phyloP scores from a whole-genome alignment of 2,329 filamentous ascomycete species.

The Coniochaeta sp. region DNA sequence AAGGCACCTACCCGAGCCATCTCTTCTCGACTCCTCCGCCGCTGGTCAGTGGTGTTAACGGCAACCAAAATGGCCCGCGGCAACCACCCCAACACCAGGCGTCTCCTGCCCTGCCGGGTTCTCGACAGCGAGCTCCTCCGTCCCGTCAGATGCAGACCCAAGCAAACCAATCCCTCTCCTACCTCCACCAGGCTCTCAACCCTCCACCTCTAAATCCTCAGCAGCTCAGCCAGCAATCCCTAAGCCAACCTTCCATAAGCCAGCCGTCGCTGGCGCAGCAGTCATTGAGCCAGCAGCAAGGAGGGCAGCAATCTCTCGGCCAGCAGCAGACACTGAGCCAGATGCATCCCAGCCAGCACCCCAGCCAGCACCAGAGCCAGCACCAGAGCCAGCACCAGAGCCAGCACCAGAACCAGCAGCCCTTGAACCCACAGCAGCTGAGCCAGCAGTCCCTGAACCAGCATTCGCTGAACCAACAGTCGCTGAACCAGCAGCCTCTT shows the following conservation, averaged over 20 bases:
- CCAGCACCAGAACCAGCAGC: constrained; percentile 18
- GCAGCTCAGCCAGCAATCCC: constrained; percentile 14
- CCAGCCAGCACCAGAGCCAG: background rate
- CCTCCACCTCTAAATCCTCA: constrained; percentile 21
- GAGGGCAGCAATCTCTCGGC: constrained; percentile 11
- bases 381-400: constrained; percentile 22
- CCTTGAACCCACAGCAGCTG: constrained; percentile 19
- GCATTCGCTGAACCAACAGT: constrained; percentile 15
- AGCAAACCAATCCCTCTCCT: constrained; percentile 22
- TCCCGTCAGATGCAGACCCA: constrained; percentile 37
- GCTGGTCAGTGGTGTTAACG: constrained; percentile 38
- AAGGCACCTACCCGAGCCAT: constrained; percentile 42
- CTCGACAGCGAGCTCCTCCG: constrained; percentile 35
- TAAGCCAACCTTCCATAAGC: constrained; percentile 12
- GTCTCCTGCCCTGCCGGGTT: constrained; percentile 38
- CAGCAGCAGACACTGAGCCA: background rate
- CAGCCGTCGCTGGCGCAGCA: constrained; percentile 16
- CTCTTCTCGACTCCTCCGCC: constrained; percentile 42
- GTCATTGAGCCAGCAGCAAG: constrained; percentile 8
- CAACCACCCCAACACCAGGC: constrained; percentile 36
- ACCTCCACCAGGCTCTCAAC: constrained; percentile 27
- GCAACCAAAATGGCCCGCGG: constrained; percentile 36
- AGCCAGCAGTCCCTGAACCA: constrained; percentile 14
- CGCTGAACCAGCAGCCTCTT: constrained; percentile 8
- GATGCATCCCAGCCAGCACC: background rate